Conservation (phyloP, 192 early-diverging fungal species). For the Borealophlyctis nickersoniae region DNA sequence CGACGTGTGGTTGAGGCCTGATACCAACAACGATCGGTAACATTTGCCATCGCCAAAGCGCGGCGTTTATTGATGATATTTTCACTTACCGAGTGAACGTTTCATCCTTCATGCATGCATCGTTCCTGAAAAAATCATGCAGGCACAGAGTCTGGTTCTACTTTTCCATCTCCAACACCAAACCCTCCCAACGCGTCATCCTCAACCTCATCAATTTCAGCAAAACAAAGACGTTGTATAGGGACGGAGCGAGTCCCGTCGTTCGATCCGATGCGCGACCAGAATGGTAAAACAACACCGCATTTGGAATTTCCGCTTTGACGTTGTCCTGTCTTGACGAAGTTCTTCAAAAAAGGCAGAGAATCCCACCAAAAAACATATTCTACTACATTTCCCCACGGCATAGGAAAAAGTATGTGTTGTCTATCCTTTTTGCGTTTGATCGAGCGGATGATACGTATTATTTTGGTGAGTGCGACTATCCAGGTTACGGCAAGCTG, state of each 20-base stretch:
- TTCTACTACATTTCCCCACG: slow-evolving; percentile 9
- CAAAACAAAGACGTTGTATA: slow-evolving; percentile 7
- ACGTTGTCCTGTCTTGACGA: background rate
- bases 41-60: too few species aligned
- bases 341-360: background rate
- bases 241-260: slow-evolving; percentile 3
- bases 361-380: slow-evolving; percentile 7
- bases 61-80: too few species aligned
- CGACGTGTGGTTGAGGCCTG: slow-evolving; percentile 7
- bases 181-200: slow-evolving; percentile 4
- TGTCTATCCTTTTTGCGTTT: slow-evolving; percentile 1
- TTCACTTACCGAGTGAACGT: too few species aligned
- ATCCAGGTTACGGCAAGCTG: too few species aligned
- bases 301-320: background rate
- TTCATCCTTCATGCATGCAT: too few species aligned
- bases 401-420: slow-evolving; percentile 8
- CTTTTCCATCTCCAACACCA: slow-evolving; percentile 1
- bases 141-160: slow-evolving; percentile 14
- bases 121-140: background rate
- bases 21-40: slow-evolving; percentile 8
- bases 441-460: slow-evolving; percentile 5
- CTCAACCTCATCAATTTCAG: slow-evolving; percentile 13
- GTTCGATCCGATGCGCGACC: background rate
- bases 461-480: slow-evolving; percentile 1
- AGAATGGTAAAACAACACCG: slow-evolving; percentile 5